These are phyloP conservation scores for Ganoderma resinaceum DNA, from an alignment of 1,284 basidiomycete genomes.

Conservation along the genomic window DNA sequence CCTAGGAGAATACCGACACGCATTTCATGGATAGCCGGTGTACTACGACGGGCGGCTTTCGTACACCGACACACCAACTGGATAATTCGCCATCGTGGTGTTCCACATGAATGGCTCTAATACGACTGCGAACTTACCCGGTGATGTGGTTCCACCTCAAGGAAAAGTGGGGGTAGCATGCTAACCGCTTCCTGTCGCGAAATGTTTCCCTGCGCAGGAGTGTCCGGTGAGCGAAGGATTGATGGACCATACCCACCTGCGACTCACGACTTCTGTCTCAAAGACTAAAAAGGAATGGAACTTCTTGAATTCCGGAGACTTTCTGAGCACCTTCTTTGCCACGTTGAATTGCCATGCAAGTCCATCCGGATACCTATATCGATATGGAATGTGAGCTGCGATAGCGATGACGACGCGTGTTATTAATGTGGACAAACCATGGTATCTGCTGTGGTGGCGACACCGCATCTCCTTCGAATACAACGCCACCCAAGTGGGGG, in stretches of 20 bases:
- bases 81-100: background rate
- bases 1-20: background rate
- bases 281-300: slow-evolving; percentile 98
- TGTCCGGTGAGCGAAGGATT: background rate
- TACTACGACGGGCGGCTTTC: background rate
- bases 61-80: background rate
- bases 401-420: slow-evolving; percentile 7
- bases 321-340: slow-evolving; percentile 89
- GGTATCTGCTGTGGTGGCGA: slow-evolving; percentile 86
- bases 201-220: slow-evolving; percentile 80
- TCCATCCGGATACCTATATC: slow-evolving; percentile 86
- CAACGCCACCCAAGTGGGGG: slow-evolving; percentile 76
- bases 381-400: background rate
- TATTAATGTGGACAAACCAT: slow-evolving; percentile 61
- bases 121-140: slow-evolving; percentile 51
- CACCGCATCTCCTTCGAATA: slow-evolving; percentile 80
- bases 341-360: slow-evolving; percentile 97
- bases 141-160: slow-evolving; percentile 95
- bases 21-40: background rate
- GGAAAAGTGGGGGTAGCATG: slow-evolving; percentile 96
- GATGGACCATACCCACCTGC: no score
- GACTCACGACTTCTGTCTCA: slow-evolving; percentile 93
- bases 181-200: slow-evolving; percentile 98
- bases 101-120: no score
- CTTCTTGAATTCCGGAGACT: slow-evolving; percentile 92